These are phyloP conservation scores for Trametes polyzona DNA, from an alignment of 1,284 basidiomycete species.

Conservation along the genomic window DNA sequence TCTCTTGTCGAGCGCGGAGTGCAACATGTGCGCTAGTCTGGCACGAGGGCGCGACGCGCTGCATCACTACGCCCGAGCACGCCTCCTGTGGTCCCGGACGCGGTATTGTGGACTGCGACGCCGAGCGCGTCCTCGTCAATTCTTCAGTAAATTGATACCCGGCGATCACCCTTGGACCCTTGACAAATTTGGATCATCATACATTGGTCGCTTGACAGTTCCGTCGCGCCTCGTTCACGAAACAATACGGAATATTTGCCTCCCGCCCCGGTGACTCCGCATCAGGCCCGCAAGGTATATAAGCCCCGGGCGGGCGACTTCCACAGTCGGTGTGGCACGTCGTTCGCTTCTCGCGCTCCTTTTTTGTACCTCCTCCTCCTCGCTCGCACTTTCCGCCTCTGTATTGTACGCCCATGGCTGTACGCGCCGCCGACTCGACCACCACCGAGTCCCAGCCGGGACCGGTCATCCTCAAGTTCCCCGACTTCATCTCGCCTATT, in stretches of 20 bases:
- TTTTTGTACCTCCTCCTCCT: constrained; percentile 11
- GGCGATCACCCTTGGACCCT: constrained; percentile 21
- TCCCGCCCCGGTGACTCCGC: constrained; percentile 25
- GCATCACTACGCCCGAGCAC: neutral
- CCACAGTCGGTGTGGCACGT: constrained; percentile 13
- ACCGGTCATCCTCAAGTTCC: constrained; percentile 24
- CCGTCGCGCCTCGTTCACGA: constrained; percentile 24
- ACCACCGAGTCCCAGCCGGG: constrained; percentile 13
- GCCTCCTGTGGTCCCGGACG: constrained; percentile 11
- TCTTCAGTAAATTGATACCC: constrained; percentile 16
- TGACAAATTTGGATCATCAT: constrained; percentile 26
- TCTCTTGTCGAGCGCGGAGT: constrained; percentile 9
- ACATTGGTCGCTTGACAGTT: constrained; percentile 27
- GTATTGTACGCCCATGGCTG: constrained; percentile 26
- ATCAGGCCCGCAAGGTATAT: constrained; percentile 25
- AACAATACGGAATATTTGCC: constrained; percentile 24
- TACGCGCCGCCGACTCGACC: constrained; percentile 12
- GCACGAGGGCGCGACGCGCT: constrained; percentile 1
- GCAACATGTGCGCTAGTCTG: constrained; percentile 1
- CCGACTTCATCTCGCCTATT: constrained; percentile 27
- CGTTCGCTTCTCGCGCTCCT: constrained; percentile 24
- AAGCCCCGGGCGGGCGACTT: constrained; percentile 13
- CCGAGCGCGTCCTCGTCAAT: constrained; percentile 15
- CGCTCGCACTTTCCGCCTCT: neutral
- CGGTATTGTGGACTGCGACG: constrained; percentile 14